Base-by-base conservation (phyloP, 345 rosid species). In the Garcia nutans region DNA sequence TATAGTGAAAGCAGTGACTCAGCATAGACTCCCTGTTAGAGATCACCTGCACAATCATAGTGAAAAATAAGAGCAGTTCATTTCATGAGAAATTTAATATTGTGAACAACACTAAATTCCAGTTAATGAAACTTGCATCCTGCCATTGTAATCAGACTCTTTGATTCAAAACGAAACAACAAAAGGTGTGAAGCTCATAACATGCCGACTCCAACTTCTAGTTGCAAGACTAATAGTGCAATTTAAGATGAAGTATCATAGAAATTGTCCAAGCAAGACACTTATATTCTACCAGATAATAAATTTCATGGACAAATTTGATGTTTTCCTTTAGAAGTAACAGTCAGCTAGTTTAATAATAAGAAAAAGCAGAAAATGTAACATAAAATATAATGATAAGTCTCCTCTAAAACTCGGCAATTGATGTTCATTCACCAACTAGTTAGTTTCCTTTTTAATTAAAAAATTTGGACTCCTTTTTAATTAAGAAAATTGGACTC, bases 41-140 rank as follows among this genome's bases (percentile, higher is more conserved):
- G 62, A 86, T 84, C 79, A 89, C 74, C 98, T 96, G 94, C 87
- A 88, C 74, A 72, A 81, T 70, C 77, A 80, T 22, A 45, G 44
- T 76, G 68, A 74, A 65, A 13, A 68, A 55, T 54, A 85, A 69
- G 63, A 72, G 62, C 31, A 44, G 65, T 63, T 64, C 56, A 54
- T 47, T 56, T 68, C 45, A 68, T 6, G 16, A 5, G 49, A 60
- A 56, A 75, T 31, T 68, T 72, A 70, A 57, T 26, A 68, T 15
- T 22, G n/a, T 49, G 42, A 67, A 12, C 17, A 62, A 47, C 20
- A 73, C 26, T 26, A 62, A 58, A 55, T 22, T 37, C 19, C 19
- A 17, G 37, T 55, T 66, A 50, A 49, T 33, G 52, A 56, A 37
- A 71, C 3, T 9, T 37, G 31, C 44, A 10, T 15, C 12, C 5